Evolutionary conservation across 2,329 filamentous ascomycete species (phyloP).

Genomic region (Botrytis squamosa): DNA sequence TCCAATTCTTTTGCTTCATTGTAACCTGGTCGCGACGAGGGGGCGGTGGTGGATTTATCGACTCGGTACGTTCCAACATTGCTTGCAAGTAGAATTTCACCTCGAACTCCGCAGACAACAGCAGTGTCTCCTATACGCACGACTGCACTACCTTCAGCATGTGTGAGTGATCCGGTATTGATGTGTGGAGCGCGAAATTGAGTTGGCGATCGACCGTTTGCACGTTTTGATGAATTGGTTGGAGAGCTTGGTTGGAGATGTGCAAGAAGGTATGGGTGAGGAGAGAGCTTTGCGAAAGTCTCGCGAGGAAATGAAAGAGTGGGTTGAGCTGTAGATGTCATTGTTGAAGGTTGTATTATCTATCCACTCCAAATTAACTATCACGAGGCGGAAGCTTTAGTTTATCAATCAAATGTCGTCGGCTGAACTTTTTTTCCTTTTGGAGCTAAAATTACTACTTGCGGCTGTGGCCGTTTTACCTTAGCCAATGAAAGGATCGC

Average conservation of each 20-base stretch:
- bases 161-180: conserved; percentile 80
- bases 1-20: conserved; percentile 59
- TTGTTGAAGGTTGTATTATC: conserved; percentile 21
- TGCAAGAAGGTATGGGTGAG: conserved; percentile 83
- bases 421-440: conserved; percentile 21
- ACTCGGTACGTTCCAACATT: conserved; percentile 68
- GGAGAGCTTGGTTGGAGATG: conserved; percentile 66
- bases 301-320: conserved; percentile 53
- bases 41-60: conserved; percentile 41
- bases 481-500: conserved; percentile 3
- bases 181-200: conserved; percentile 71
- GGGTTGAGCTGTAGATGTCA: conserved; percentile 33
- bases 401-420: conserved; percentile 17
- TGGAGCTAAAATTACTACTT: conserved; percentile 7
- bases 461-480: background rate
- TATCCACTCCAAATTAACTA: background rate
- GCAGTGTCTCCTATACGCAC: conserved; percentile 87
- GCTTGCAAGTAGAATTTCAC: conserved; percentile 73
- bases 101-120: conserved; percentile 90
- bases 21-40: conserved; percentile 39
- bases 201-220: conserved; percentile 73
- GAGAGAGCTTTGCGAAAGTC: conserved; percentile 86
- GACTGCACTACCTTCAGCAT: conserved; percentile 86
- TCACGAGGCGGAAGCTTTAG: conserved; percentile 19
- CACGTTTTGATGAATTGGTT: conserved; percentile 61